phyloP scores from a whole-genome alignment of 116 monocot genomes.

The Trichopus zeylanicus region DNA sequence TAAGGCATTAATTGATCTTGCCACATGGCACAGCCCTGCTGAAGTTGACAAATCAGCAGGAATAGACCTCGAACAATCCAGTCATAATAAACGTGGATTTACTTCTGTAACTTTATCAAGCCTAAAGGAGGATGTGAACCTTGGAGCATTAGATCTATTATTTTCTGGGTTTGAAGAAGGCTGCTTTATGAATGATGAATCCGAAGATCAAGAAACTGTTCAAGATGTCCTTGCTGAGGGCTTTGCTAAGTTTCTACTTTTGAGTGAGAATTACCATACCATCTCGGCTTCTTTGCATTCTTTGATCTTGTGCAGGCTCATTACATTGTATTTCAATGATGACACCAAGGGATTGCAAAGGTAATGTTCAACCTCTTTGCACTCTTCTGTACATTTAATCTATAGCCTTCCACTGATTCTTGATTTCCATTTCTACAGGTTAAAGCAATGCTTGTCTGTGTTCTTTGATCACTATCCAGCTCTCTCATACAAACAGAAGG shows the following conservation, averaged over 20 bases:
- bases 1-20: conserved; percentile 70
- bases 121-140: conserved; percentile 27
- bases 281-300: conserved; percentile 41
- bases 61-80: conserved; percentile 17
- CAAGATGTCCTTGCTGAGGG: conserved; percentile 66
- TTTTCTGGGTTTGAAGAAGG: conserved; percentile 44
- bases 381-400: not conserved
- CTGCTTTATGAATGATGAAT: conserved; percentile 12
- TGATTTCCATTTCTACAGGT: conserved; percentile 28
- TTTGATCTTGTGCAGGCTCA: conserved; percentile 49
- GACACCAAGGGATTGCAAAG: conserved; percentile 52
- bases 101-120: conserved; percentile 26
- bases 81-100: conserved; percentile 22
- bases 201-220: conserved; percentile 48
- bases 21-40: conserved; percentile 67
- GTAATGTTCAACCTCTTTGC: conserved; percentile 14
- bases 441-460: conserved; percentile 87
- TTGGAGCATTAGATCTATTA: conserved; percentile 68
- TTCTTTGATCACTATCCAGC: conserved; percentile 93
- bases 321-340: conserved; percentile 55
- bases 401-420: not conserved
- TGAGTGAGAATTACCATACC: conserved; percentile 49
- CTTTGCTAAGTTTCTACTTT: conserved; percentile 83
- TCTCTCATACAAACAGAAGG: conserved; percentile 60
- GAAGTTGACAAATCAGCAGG: conserved; percentile 60